Evolutionary conservation across 2,329 filamentous ascomycete species (phyloP).

Genomic region (Nothopassalora personata): DNA sequence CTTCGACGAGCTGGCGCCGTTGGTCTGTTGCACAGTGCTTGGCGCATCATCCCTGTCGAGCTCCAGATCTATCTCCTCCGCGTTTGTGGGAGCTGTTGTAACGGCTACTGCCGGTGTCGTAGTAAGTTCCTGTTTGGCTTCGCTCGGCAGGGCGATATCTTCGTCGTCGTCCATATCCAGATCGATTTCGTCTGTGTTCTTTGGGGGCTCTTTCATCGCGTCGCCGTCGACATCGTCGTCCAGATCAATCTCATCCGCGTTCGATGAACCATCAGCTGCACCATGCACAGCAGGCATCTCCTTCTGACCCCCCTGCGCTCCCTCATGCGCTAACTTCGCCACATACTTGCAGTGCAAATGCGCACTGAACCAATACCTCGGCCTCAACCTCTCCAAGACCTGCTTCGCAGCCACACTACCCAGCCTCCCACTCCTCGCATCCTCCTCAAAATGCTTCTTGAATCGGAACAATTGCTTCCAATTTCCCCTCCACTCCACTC

Average conservation of each 20-base stretch:
- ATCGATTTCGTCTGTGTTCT: slow-evolving; percentile 61
- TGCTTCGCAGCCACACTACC: slow-evolving; percentile 75
- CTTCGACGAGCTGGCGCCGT: too few species aligned
- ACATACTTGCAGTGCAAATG: slow-evolving; percentile 87
- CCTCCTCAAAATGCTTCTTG: slow-evolving; percentile 70
- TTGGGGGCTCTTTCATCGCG: not conserved
- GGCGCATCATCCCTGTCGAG: slow-evolving; percentile 25
- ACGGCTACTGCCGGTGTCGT: slow-evolving; percentile 3
- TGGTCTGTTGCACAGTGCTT: not conserved
- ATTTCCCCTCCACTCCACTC: slow-evolving; percentile 74
- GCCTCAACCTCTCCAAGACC: slow-evolving; percentile 75
- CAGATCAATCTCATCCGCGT: slow-evolving; percentile 22
- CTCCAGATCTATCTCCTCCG: slow-evolving; percentile 41
- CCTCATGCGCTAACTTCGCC: slow-evolving; percentile 52
- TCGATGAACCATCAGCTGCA: not conserved
- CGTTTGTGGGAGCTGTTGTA: slow-evolving; percentile 22
- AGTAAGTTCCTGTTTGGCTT: slow-evolving; percentile 12
- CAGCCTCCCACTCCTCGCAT: slow-evolving; percentile 68
- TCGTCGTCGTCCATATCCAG: slow-evolving; percentile 40
- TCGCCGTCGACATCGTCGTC: slow-evolving; percentile 38
- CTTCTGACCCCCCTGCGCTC: not conserved
- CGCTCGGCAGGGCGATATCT: slow-evolving; percentile 13
- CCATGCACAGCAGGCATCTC: not conserved
- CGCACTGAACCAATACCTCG: slow-evolving; percentile 81
- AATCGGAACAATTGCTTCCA: slow-evolving; percentile 59